phyloP scores from a whole-genome alignment of 306 rosid species.

The Rosa multiflora region DNA sequence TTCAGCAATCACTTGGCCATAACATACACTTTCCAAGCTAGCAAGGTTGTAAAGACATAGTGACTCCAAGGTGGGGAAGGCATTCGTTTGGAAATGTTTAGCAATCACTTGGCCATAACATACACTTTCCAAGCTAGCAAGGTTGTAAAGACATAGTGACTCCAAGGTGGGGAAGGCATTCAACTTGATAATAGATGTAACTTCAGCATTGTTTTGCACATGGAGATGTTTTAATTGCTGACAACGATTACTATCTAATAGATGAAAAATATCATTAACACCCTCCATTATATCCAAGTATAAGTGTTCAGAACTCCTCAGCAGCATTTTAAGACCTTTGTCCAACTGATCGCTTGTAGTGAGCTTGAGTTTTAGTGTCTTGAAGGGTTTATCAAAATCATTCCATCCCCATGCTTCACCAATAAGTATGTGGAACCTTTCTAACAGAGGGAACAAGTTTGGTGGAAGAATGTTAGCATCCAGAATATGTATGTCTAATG shows the following conservation, averaged over 20 bases:
- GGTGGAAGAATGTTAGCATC: constrained; percentile 1
- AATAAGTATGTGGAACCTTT: neutral
- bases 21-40: constrained; percentile 4
- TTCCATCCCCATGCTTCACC: neutral
- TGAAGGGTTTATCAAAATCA: neutral
- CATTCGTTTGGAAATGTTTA: neutral
- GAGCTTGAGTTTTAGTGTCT: neutral
- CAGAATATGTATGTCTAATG: neutral
- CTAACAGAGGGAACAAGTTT: constrained; percentile 1
- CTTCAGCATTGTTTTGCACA: constrained; percentile 44
- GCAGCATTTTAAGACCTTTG: constrained; percentile 4
- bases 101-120: neutral
- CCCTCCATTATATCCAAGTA: constrained; percentile 31
- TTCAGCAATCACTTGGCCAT: neutral
- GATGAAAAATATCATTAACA: constrained; percentile 30
- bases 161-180: constrained; percentile 17
- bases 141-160: constrained; percentile 10
- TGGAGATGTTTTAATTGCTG: constrained; percentile 40
- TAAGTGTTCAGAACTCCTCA: constrained; percentile 9
- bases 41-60: constrained; percentile 21
- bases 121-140: constrained; percentile 18
- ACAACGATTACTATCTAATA: constrained; percentile 43
- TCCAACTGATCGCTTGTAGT: neutral
- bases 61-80: constrained; percentile 19
- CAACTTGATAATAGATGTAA: constrained; percentile 25